phyloP scores from a whole-genome alignment of 352 stramenopile species.

The Globisporangium recalcitrans region DNA sequence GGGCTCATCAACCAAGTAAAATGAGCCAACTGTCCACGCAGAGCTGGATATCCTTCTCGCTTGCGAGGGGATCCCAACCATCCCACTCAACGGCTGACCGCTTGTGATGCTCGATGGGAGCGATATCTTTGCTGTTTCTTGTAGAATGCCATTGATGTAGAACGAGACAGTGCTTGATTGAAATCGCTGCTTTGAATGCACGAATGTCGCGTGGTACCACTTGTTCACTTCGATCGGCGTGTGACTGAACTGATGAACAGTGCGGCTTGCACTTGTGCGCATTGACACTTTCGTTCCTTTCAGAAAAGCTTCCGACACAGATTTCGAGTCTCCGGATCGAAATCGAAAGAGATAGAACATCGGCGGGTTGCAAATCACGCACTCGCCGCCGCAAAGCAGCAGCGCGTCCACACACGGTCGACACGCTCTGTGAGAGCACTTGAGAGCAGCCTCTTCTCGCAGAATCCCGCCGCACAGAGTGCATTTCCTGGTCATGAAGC shows the following conservation, averaged over 20 bases:
- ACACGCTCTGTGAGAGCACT: slow-evolving; percentile 65
- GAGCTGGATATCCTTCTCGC: slow-evolving; percentile 33
- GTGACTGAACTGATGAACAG: slow-evolving; percentile 57
- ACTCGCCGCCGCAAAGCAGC: slow-evolving; percentile 49
- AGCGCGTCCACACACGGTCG: slow-evolving; percentile 53
- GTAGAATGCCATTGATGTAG: slow-evolving; percentile 57
- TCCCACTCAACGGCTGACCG: slow-evolving; percentile 49
- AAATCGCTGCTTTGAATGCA: slow-evolving; percentile 62
- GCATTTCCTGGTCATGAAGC: slow-evolving; percentile 51
- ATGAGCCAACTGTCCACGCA: slow-evolving; percentile 48
- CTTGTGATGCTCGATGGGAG: slow-evolving; percentile 50
- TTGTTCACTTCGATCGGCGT: slow-evolving; percentile 25
- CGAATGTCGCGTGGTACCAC: slow-evolving; percentile 57
- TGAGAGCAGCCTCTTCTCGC: slow-evolving; percentile 49
- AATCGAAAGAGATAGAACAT: slow-evolving; percentile 72
- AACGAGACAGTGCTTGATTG: slow-evolving; percentile 58
- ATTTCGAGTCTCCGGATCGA: slow-evolving; percentile 63
- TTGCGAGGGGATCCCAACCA: slow-evolving; percentile 57
- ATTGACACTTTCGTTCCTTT: slow-evolving; percentile 63
- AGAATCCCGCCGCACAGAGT: slow-evolving; percentile 44
- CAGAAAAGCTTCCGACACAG: slow-evolving; percentile 59
- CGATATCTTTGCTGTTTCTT: slow-evolving; percentile 67
- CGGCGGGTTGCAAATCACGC: slow-evolving; percentile 64
- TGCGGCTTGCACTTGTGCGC: slow-evolving; percentile 43
- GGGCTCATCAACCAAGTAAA: slow-evolving; percentile 63